Evolutionary conservation across 352 stramenopile species (phyloP).

Genomic region (Nothophytophthora sp.): DNA sequence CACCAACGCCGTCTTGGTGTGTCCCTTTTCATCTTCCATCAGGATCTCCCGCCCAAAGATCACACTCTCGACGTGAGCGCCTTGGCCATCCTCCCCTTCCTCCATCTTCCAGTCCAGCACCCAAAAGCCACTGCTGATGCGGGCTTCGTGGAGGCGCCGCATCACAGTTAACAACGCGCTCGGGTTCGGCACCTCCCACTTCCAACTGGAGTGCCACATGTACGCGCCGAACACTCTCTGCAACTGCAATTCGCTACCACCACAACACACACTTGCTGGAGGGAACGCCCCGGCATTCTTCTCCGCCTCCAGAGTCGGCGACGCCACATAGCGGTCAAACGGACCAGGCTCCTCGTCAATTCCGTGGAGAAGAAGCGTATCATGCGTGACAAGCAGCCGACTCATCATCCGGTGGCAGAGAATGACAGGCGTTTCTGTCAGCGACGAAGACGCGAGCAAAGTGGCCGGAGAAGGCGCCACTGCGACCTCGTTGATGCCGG

Average conservation of each 20-base stretch:
- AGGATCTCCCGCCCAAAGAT: conserved; percentile 82
- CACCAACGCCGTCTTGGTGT: conserved; percentile 69
- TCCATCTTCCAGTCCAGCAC: conserved; percentile 82
- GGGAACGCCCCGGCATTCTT: conserved; percentile 31
- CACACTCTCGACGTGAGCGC: conserved; percentile 60
- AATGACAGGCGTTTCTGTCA: conserved; percentile 22
- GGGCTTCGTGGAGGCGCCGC: conserved; percentile 67
- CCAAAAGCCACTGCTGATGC: conserved; percentile 79
- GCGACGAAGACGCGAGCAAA: conserved; percentile 21
- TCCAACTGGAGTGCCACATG: conserved; percentile 89
- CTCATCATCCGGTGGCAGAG: conserved; percentile 84
- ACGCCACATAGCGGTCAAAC: conserved; percentile 34
- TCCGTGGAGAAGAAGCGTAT: conserved; percentile 64
- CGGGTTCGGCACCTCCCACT: conserved; percentile 72
- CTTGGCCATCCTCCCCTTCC: conserved; percentile 54
- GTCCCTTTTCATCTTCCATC: conserved; percentile 81
- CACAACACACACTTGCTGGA: conserved; percentile 62
- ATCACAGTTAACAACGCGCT: conserved; percentile 61
- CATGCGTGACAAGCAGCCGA: conserved; percentile 70
- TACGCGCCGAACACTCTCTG: conserved; percentile 83
- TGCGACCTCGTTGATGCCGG: conserved; percentile 49
- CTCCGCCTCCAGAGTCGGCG: conserved; percentile 33
- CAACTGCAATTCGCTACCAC: conserved; percentile 73
- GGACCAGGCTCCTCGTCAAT: conserved; percentile 31
- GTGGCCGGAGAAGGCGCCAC: conserved; percentile 24